Evolutionary conservation across 257 asterid genomes (phyloP), one percentile per base, ranked within the genome.

Genomic region (Solanum bulbocastanum): DNA sequence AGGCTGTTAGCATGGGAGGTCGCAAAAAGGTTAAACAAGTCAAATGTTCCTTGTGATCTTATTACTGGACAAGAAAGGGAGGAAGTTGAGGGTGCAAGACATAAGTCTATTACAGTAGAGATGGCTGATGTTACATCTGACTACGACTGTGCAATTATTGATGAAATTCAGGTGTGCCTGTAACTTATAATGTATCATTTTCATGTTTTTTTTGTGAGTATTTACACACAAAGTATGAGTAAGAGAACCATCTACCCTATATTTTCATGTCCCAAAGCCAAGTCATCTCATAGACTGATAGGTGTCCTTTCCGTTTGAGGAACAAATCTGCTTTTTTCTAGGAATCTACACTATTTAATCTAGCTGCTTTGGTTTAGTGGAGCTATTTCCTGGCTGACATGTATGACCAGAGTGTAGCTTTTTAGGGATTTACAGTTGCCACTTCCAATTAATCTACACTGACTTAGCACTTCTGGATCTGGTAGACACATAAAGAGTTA

Each of bases 1-100:
- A 97, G 99, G 90, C 94, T 97, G 86, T 94, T 97, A 93, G 99
- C 98, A 10, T 97, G 99, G 99, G 99, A 97, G 92, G 94, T 97
- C 88, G 98, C 99, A 5, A 92, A 96, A 87, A 93, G 98, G 87
- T 83, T 97, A 85, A 97, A 96, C 93, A 97, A 94, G 91, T 97
- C 96, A 66, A 93, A 93, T 5, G 96, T 97, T 89, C 99, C 98
- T 84, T 97, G 99, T 88, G 95, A 96, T 90, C 96, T 97, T 84
- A 89, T 97, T 84, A 97, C 99, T 36, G 99, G 99, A 86, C 99
- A 97, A 94, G 99, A 97, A 91, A 94, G 94, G 89, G 98, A 96
- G 89, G 93, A 89, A 92, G 92, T 95, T 83, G 98, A 95, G 71
- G 99, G 98, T 73, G 98, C 99, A 65, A 94, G 91, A 83, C 99